Evolutionary conservation across 768 basidiomycete genomes (phyloP).

Genomic region (Lactifluus volemus): DNA sequence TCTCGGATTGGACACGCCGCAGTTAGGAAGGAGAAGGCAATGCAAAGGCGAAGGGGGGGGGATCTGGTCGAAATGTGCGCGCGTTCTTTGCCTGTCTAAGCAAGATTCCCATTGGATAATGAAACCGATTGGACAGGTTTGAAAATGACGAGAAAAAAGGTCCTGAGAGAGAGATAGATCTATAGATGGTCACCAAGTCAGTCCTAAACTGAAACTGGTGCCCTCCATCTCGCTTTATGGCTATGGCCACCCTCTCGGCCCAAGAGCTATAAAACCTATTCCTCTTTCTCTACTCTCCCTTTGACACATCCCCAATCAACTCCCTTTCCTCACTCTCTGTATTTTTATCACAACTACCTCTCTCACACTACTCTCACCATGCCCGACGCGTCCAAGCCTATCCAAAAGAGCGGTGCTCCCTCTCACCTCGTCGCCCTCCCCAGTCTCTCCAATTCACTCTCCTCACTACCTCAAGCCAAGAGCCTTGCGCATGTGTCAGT

Average conservation of each 20-base stretch:
- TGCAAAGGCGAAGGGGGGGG: not conserved
- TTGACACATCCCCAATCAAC: slow-evolving; percentile 15
- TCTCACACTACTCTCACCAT: slow-evolving; percentile 27
- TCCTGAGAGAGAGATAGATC: not conserved
- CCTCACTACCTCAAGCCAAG: slow-evolving; percentile 62
- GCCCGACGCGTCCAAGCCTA: slow-evolving; percentile 31
- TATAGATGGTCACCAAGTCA: slow-evolving; percentile 15
- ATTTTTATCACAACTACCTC: not conserved
- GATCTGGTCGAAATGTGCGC: not conserved
- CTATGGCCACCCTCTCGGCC: not conserved
- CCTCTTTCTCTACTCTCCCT: slow-evolving; percentile 21
- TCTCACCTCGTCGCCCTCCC: slow-evolving; percentile 62
- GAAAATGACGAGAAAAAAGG: slow-evolving; percentile 14
- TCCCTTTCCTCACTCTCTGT: slow-evolving; percentile 5
- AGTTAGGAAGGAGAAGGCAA: slow-evolving; percentile 5
- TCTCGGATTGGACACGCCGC: slow-evolving; percentile 4
- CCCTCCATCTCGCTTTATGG: not conserved
- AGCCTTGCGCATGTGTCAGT: slow-evolving; percentile 57
- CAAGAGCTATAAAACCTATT: slow-evolving; percentile 24
- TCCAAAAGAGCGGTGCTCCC: slow-evolving; percentile 26
- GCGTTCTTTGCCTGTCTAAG: not conserved
- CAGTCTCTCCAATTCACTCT: slow-evolving; percentile 60
- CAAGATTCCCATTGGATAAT: slow-evolving; percentile 13
- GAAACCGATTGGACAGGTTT: slow-evolving; percentile 13
- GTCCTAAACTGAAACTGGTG: not conserved